Evolutionary conservation across 2,329 filamentous ascomycete genomes (phyloP).

Genomic region (Elsinoe necatrix): DNA sequence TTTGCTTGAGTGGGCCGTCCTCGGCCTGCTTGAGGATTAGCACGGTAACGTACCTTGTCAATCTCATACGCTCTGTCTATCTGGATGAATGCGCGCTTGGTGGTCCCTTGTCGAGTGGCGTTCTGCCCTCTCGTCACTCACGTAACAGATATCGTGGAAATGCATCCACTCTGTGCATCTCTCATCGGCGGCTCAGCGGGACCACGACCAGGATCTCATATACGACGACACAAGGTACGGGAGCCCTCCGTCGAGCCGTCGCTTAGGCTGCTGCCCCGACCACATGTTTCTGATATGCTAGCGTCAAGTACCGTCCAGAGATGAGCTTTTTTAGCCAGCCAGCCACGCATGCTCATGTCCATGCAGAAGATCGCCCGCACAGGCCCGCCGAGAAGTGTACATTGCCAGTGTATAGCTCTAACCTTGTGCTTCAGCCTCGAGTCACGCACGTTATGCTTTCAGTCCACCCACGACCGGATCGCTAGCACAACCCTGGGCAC

Average conservation of each 20-base stretch:
- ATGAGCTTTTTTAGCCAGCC: neutral
- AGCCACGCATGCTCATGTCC: conserved; percentile 2
- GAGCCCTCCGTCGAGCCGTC: conserved; percentile 9
- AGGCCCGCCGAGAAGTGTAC: neutral
- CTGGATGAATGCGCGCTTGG: neutral
- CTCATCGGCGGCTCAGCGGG: conserved; percentile 6
- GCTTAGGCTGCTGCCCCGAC: conserved; percentile 12
- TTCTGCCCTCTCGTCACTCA: neutral
- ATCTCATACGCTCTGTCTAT: conserved; percentile 7
- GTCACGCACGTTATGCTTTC: conserved; percentile 3
- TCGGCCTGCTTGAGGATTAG: conserved; percentile 9
- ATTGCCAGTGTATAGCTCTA: neutral
- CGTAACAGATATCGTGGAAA: neutral
- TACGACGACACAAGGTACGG: neutral
- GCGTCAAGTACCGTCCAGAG: neutral
- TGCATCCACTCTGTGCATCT: neutral
- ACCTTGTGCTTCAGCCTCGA: conserved; percentile 2
- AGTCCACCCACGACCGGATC: neutral
- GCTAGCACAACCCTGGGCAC: neutral
- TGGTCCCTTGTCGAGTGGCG: neutral
- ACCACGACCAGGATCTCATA: neutral
- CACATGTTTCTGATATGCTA: conserved; percentile 15
- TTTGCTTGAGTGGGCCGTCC: conserved; percentile 13
- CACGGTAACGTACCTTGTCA: conserved; percentile 9
- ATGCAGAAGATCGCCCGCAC: conserved; percentile 9